A percentile compares a stretch with the other conserved stretches of the same genome.
Evolutionary conservation across 495 filamentous ascomycete species (phyloP).

Genomic region (Lichina pygmaea): DNA sequence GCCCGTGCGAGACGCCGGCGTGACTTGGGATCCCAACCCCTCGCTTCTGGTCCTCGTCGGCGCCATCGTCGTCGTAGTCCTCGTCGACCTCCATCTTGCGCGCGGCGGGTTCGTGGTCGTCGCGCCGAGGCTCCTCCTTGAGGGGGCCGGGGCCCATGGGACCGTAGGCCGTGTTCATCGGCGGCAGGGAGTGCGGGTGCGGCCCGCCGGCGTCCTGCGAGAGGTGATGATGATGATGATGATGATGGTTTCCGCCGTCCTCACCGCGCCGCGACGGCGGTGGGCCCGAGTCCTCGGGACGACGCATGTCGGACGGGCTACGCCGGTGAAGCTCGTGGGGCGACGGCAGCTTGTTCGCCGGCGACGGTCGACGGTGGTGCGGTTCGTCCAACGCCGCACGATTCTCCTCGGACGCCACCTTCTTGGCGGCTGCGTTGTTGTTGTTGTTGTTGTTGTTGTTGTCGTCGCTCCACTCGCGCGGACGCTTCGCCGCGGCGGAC

Average conservation of each 20-base stretch:
- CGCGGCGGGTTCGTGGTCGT: slow-evolving; percentile 54
- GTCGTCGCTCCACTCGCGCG: slow-evolving; percentile 80
- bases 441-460: slow-evolving; percentile 45
- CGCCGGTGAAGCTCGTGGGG: slow-evolving; percentile 45
- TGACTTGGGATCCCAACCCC: too few species aligned
- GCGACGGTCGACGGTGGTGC: slow-evolving; percentile 45
- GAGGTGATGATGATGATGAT: slow-evolving; percentile 37
- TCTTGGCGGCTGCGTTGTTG: slow-evolving; percentile 27
- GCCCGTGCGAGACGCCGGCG: background rate
- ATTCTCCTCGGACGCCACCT: slow-evolving; percentile 65
- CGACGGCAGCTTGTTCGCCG: slow-evolving; percentile 26
- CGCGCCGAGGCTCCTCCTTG: slow-evolving; percentile 22
- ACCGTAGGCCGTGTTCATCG: slow-evolving; percentile 43
- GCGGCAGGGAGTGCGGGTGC: slow-evolving; percentile 23
- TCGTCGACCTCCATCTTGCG: slow-evolving; percentile 95
- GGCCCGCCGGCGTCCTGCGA: background rate
- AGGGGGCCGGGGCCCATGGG: slow-evolving; percentile 23
- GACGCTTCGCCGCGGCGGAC: slow-evolving; percentile 54
- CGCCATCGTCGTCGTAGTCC: slow-evolving; percentile 71
- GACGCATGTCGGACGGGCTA: slow-evolving; percentile 52
- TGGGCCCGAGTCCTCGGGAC: slow-evolving; percentile 24
- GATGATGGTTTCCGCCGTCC: slow-evolving; percentile 63
- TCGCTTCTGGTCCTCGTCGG: slow-evolving; percentile 21
- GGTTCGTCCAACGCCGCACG: slow-evolving; percentile 69
- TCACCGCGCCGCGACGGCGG: slow-evolving; percentile 23